phyloP scores from a whole-genome alignment of 2,329 filamentous ascomycete species.

The Lizonia empirigonia region DNA sequence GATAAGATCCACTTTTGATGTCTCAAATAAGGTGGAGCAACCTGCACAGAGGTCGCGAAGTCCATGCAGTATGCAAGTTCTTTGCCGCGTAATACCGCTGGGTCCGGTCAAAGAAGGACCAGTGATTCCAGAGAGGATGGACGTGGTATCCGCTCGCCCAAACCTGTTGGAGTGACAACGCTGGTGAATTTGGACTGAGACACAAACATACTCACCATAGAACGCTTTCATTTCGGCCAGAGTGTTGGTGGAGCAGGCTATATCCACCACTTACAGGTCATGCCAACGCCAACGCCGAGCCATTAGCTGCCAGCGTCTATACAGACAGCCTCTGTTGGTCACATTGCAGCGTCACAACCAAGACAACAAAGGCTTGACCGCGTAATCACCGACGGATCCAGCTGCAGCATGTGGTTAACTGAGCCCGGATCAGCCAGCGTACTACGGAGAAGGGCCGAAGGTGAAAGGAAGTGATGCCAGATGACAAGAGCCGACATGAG shows the following conservation, averaged over 20 bases:
- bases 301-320: slow-evolving; percentile 5
- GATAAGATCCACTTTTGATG: neutral
- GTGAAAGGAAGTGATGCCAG: slow-evolving; percentile 4
- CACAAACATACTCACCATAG: slow-evolving; percentile 5
- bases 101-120: neutral
- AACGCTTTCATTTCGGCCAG: slow-evolving; percentile 3
- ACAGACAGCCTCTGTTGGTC: neutral
- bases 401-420: neutral
- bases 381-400: neutral
- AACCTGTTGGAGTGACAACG: slow-evolving; percentile 4
- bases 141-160: slow-evolving; percentile 1
- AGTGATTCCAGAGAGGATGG: slow-evolving; percentile 6
- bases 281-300: neutral
- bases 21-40: neutral
- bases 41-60: neutral
- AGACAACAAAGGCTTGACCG: slow-evolving; percentile 1
- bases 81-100: neutral
- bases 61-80: neutral
- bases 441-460: slow-evolving; percentile 1
- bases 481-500: neutral
- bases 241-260: slow-evolving; percentile 1
- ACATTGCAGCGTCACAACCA: slow-evolving; percentile 6
- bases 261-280: neutral
- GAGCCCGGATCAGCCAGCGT: slow-evolving; percentile 2
- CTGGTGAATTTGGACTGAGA: slow-evolving; percentile 2